Evolutionary conservation across 2,329 filamentous ascomycete species (phyloP), one percentile per base, ranked within the genome.

Genomic region (Aquanectria penicillioides): DNA sequence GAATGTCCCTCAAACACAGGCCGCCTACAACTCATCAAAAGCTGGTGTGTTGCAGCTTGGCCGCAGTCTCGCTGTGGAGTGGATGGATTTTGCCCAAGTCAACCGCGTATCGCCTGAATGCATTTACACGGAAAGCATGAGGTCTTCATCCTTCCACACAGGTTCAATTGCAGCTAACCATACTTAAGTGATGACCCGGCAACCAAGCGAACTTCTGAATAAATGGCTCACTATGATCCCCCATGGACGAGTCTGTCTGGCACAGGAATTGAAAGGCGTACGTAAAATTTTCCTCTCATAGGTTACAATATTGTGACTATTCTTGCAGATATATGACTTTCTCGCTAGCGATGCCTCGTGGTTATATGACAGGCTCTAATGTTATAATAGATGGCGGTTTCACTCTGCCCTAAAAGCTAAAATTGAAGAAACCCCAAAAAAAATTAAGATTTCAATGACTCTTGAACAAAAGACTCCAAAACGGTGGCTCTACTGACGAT

Each of bases 61-160:
- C 77, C 87, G 85, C 71, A 87, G 83, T 26, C 77, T 92, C 20
- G 87, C 89, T 1, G 83, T 91, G n/a, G 89, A 92, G 74, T 92
- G 89, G 89, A 83, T 87, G 8, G 84, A 83, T 44, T 91, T 89
- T 69, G 89, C 89, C 3, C 81, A 89, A 23, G 86, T 83, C 57
- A 92, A 92, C 73, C 84, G 83, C n/a, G 77, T 92, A 33, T 89
- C 86, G 1, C 89, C 89, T 0, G 88, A 89, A 22, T 59, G 43
- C 4, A 25, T 59, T 5, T 22, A 59, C 13, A 59, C 56, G 1
- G 36, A 53, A 13, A 59, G 55, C n/a, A n/a, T 58, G 15, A 25
- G 51, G 15, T 12, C 12, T 12, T 5, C n/a, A 18, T n/a, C n/a
- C n/a, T n/a, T n/a, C n/a, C n/a, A n/a, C n/a, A n/a, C n/a, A n/a